phyloP scores from a whole-genome alignment of 129 eudicot species.

The Cynara cardunculus region DNA sequence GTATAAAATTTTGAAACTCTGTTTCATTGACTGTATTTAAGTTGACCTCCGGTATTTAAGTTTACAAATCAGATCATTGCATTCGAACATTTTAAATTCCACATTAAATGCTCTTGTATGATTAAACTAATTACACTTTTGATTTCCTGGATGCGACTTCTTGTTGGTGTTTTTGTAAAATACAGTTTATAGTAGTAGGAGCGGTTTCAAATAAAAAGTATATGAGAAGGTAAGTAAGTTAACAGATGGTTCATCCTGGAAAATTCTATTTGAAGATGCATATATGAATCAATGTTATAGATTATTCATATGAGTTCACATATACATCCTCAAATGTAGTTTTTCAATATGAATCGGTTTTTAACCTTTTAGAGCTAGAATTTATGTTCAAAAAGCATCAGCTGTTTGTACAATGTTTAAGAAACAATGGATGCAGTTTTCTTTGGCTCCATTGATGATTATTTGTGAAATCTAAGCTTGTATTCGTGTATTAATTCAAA shows the following conservation, averaged over 20 bases:
- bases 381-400: neutral
- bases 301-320: no score
- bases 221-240: no score
- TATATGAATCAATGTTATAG: no score
- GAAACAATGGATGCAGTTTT: neutral
- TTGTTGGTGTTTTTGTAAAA: neutral
- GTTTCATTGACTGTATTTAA: neutral
- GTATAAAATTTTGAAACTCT: slow-evolving; percentile 32
- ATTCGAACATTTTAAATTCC: neutral
- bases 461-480: neutral
- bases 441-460: neutral
- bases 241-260: no score
- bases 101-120: slow-evolving; percentile 22
- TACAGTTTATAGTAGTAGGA: neutral
- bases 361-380: neutral
- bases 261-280: no score
- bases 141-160: slow-evolving; percentile 1
- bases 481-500: neutral
- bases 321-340: no score
- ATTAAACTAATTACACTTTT: neutral
- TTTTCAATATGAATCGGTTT: neutral
- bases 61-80: slow-evolving; percentile 16
- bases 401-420: neutral
- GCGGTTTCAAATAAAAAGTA: no score
- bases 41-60: neutral